Base-by-base conservation (phyloP, 331 rosid genomes). In the Saraca asoca region DNA sequence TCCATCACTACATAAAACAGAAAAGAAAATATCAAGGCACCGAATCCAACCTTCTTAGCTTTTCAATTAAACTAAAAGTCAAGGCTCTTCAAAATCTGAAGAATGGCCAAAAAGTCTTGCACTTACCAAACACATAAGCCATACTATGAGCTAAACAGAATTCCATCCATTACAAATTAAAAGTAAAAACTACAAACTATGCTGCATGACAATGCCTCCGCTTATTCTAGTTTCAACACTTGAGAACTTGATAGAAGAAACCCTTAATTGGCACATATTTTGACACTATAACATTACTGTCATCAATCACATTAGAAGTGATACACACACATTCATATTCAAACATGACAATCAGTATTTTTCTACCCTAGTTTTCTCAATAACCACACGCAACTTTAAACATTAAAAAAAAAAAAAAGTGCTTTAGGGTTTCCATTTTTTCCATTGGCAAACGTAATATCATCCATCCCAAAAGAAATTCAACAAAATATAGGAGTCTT, bases 1-100 rank as follows among this genome's bases (percentile, higher is more conserved):
- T 90, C 85, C 87, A 70, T 84, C 85, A 94, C 98, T 94, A 67
- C 76, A 64, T 73, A 62, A 76, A 37, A 71, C 17, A 45, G 74
- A 66, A 68, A 7, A 70, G 17, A 37, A 7, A 43, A 24, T 42
- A 34, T 68, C 51, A 75, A 78, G 69, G 38, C 41, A 15, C 5
- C 2, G 12, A 52, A 35, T 19, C 58, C 48, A 13, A 38, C 61
- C 14, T 24, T 55, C 39, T 60, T 20, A 51, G 70, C 38, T 43
- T 49, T 66, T 62, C 37, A 15, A 66, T 51, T 2, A 14, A 48
- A 43, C 58, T 53, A 31, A 15, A 58, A 52, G 10, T 61, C 51
- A 12, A 46, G 45, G 9, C 15, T 24, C 72, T 57, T 57, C 24
- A 68, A 13, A 12, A 24, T 29, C 37, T 0, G 42, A 15, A 42